Evolutionary conservation across 2,329 filamentous ascomycete genomes (phyloP).

Genomic region (Aphanocladium album): DNA sequence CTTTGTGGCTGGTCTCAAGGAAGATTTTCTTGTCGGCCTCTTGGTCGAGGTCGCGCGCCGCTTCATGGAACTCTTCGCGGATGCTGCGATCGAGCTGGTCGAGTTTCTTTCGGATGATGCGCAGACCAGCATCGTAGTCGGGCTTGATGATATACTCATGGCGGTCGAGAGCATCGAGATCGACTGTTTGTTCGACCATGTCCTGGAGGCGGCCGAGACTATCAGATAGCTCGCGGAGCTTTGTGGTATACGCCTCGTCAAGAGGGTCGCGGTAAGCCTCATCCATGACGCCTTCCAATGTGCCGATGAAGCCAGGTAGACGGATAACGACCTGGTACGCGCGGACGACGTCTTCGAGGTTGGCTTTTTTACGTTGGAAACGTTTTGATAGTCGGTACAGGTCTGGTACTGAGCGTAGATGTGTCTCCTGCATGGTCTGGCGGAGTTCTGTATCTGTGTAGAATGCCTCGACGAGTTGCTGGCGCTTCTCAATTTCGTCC

Average conservation of each 20-base stretch:
- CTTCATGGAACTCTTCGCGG: conserved; percentile 71
- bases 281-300: conserved; percentile 91
- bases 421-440: conserved; percentile 95
- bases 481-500: conserved; percentile 80
- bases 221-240: conserved; percentile 70
- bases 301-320: conserved; percentile 81
- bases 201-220: conserved; percentile 83
- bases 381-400: conserved; percentile 90
- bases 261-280: conserved; percentile 85
- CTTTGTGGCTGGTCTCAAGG: conserved; percentile 81
- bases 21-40: conserved; percentile 99
- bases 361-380: conserved; percentile 88
- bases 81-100: conserved; percentile 81
- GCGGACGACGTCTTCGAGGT: conserved; percentile 89
- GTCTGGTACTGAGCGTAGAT: conserved; percentile 87
- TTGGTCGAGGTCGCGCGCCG: conserved; percentile 76
- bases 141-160: conserved; percentile 99
- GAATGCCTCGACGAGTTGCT: conserved; percentile 93
- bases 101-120: conserved; percentile 84
- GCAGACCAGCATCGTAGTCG: conserved; percentile 86
- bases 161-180: conserved; percentile 89
- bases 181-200: conserved; percentile 98
- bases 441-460: conserved; percentile 86
- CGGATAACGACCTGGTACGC: conserved; percentile 93
- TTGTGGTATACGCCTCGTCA: conserved; percentile 80